Evolutionary conservation across 2,329 filamentous ascomycete species (phyloP).

Genomic region (Penicillium digitatum): DNA sequence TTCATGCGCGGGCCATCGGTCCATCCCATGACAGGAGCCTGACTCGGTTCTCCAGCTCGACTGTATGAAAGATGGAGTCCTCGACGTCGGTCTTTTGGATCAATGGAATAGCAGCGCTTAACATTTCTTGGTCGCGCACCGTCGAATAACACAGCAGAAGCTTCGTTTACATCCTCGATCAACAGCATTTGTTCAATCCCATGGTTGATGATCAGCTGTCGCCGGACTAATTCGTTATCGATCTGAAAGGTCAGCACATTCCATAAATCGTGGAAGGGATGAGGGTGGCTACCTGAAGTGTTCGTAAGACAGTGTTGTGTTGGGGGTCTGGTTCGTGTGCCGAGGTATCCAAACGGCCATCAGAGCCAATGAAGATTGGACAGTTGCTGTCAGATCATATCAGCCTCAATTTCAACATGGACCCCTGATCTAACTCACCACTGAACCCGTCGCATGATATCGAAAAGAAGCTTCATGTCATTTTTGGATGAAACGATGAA

Average conservation of each 20-base stretch:
- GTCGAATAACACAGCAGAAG: constrained; percentile 64
- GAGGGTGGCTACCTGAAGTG: constrained; percentile 54
- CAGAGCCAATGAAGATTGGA: constrained; percentile 63
- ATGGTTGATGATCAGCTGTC: constrained; percentile 78
- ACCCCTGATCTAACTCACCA: constrained; percentile 41
- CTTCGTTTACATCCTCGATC: constrained; percentile 64
- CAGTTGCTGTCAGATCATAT: constrained; percentile 46
- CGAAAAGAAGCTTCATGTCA: constrained; percentile 67
- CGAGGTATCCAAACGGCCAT: constrained; percentile 53
- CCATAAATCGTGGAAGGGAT: not conserved
- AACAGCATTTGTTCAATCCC: constrained; percentile 80
- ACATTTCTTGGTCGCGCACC: constrained; percentile 64
- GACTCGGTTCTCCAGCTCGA: constrained; percentile 47
- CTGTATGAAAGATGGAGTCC: constrained; percentile 58
- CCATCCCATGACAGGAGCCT: constrained; percentile 53
- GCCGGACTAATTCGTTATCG: constrained; percentile 71
- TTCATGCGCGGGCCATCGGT: constrained; percentile 67
- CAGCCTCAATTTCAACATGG: not conserved
- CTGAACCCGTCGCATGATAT: constrained; percentile 59
- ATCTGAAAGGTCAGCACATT: constrained; percentile 50
- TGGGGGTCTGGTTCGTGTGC: constrained; percentile 68
- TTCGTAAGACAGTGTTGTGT: constrained; percentile 74
- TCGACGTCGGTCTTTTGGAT: constrained; percentile 59
- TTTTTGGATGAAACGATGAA: constrained; percentile 77
- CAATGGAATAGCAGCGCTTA: constrained; percentile 60